Evolutionary conservation across 331 rosid species (phyloP).

Genomic region (Rhamnella rubrinervis): DNA sequence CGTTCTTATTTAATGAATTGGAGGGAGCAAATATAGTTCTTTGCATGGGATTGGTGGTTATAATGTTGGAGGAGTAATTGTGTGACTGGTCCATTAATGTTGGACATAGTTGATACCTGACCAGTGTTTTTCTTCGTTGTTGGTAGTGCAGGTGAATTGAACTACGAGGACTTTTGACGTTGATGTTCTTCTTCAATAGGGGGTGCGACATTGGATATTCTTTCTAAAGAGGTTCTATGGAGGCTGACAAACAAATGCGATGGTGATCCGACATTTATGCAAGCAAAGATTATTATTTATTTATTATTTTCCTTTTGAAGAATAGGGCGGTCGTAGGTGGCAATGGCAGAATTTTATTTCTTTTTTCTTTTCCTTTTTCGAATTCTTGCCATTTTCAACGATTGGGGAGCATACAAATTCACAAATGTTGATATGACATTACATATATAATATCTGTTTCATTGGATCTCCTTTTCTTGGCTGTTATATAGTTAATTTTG

Average conservation of each 20-base stretch:
- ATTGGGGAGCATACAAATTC: constrained; percentile 19
- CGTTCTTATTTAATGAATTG: background rate
- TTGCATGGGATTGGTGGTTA: too few relatives aligned
- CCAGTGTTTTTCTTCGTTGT: background rate
- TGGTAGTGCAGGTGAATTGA: constrained; percentile 11
- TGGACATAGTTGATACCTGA: background rate
- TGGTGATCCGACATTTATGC: background rate
- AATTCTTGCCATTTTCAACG: constrained; percentile 15
- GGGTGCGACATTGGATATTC: background rate
- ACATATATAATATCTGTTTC: background rate
- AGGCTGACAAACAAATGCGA: constrained; percentile 15
- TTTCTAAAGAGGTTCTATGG: constrained; percentile 2
- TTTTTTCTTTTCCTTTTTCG: background rate
- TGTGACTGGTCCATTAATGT: too few relatives aligned
- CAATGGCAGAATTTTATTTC: constrained; percentile 21
- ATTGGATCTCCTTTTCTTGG: constrained; percentile 8
- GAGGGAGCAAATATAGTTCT: too few relatives aligned
- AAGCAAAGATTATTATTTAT: background rate
- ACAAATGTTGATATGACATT: constrained; percentile 18
- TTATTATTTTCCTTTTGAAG: background rate
- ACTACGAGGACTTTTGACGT: background rate
- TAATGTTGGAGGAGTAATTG: too few relatives aligned
- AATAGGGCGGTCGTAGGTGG: constrained; percentile 16
- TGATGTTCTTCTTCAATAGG: background rate
- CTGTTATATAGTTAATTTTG: background rate